Base-by-base conservation (phyloP, 768 basidiomycete species). In the Phlegmacium glaucopus region DNA sequence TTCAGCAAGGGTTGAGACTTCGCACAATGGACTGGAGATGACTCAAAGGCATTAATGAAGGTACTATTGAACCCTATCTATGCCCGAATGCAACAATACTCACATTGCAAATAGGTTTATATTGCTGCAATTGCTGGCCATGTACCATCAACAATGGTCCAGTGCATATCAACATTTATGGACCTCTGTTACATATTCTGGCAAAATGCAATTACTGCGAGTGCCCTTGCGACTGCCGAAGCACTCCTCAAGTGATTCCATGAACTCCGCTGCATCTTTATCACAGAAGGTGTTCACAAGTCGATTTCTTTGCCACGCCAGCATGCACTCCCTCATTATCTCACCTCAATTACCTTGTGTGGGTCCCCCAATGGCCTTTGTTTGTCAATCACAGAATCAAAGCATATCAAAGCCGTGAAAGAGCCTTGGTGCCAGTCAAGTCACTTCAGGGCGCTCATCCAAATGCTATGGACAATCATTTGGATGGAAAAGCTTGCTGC, bases 31-130 rank as follows among this genome's bases (percentile, higher is more conserved):
- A 65, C 62, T 4, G 63, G 63, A 0, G 63, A 67, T 51, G 63
- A 64, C 35, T 66, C 62, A 13, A 66, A 68, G 43, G 67, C 62
- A 6, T 42, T 66, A 4, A 66, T 68, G 65, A 68, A 68, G 60
- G 67, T 64, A 41, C 22, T 22, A 5, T 22, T 22, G 5, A 22
- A 5, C 3, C 22, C 5, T n/a, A n/a, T 46, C 9, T 22, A 0
- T 22, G 9, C 11, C 2, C 16, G 13, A 22, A 22, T 22, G 5
- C 22, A 25, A 36, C 32, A 11, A 42, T 37, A 4, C 27, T 28
- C 7, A 13, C 0, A 5, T 4, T 12, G 35, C 13, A 13, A 25
- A 34, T 34, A 64, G 61, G 61, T 64, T 4, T 62, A 60, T 39
- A n/a, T 64, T 39, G 44, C 55, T 1, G 62, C 61, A 0, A 62